Conservation (phyloP, 2,329 filamentous ascomycete genomes). For the Hymenoscyphus occultus region DNA sequence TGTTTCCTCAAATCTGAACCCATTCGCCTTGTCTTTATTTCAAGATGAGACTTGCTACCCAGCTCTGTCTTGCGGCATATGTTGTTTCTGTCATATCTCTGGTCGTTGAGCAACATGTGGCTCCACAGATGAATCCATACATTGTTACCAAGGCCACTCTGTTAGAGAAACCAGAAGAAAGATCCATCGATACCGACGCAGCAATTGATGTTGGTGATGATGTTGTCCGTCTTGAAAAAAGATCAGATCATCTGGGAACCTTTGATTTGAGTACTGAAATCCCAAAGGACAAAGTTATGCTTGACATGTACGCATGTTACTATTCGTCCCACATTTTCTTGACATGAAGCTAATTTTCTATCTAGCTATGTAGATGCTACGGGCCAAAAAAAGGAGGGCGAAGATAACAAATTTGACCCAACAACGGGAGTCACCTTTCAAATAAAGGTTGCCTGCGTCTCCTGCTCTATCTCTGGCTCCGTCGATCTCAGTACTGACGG, state of each 20-base stretch:
- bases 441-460: no score
- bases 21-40: not conserved
- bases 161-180: constrained; percentile 7
- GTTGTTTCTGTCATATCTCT: constrained; percentile 9
- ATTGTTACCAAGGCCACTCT: constrained; percentile 2
- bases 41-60: constrained; percentile 8
- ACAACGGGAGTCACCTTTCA: no score
- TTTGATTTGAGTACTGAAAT: not conserved
- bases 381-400: no score
- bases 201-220: not conserved
- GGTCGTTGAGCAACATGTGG: constrained; percentile 10
- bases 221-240: constrained; percentile 8
- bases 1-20: not conserved
- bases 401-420: no score
- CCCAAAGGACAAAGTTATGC: no score
- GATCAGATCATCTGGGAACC: constrained; percentile 8
- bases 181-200: constrained; percentile 7
- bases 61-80: constrained; percentile 7
- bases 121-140: not conserved
- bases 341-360: no score
- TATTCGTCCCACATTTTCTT: no score
- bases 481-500: no score
- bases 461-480: no score
- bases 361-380: no score
- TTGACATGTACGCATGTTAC: no score